Evolutionary conservation across 1,284 basidiomycete species (phyloP), one percentile per base, ranked within the genome.

Genomic region (Phellinidium pouzarii): DNA sequence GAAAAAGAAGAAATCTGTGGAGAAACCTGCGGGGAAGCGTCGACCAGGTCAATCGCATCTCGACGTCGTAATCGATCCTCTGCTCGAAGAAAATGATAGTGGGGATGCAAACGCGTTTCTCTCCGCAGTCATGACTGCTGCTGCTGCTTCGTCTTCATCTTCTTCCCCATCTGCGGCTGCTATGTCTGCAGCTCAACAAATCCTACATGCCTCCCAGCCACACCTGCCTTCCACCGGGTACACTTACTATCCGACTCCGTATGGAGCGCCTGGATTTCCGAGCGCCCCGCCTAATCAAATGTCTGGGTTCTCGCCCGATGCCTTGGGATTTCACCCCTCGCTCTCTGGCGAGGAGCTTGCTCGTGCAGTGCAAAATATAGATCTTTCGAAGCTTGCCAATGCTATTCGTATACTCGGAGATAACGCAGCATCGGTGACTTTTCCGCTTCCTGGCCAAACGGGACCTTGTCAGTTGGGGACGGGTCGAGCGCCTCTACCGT

Each of bases 301-400:
- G 8, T 17, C 38, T 68, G 82, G 19, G 66, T 72, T 19, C 76
- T 77, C 54, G 71, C 72, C 6, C 81, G 23, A 26, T n/a, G 48
- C 29, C 11, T 23, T 26, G 27, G 41, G 44, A 3, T 31, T 22
- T 9, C 49, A 45, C 23, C 25, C 31, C 5, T 52, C 55, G n/a
- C 44, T 51, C 23, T 46, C 55, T 14, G 47, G 50, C 61, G 87
- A 89, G 53, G 83, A 87, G 50, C 75, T 89, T 41, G 66, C 88
- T 42, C 82, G 80, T 38, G 79, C 78, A 14, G 64, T 89, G 46
- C 84, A 88, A 61, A 77, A 81, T 50, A 70, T 88, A 57, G 87
- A 89, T 59, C 70, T 87, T 47, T 72, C 79, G 46, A 86, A 82
- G 65, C 76, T 89, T 53, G 77, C 82, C 0, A 75, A 72, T 44